Conservation (phyloP, 768 basidiomycete genomes). For the Scleroderma citrinum region DNA sequence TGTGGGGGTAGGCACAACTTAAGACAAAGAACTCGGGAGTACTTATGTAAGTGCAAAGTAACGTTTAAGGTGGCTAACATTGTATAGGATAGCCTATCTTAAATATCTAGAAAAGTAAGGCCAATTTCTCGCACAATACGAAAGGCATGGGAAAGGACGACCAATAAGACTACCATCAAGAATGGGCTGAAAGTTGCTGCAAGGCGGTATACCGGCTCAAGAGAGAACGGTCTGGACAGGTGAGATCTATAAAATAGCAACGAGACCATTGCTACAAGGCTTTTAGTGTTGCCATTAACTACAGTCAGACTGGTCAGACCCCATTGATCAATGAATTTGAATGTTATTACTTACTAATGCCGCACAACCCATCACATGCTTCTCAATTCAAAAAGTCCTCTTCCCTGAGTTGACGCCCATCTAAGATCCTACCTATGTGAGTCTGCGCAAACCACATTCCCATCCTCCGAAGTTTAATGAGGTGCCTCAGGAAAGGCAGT, state of each 20-base stretch:
- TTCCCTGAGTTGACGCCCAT: too few relatives aligned
- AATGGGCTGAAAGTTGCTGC: slow-evolving; percentile 84
- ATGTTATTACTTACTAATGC: too few relatives aligned
- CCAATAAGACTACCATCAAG: slow-evolving; percentile 69
- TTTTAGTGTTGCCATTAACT: too few relatives aligned
- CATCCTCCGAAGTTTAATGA: too few relatives aligned
- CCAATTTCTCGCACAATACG: slow-evolving; percentile 2
- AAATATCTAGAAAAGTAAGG: slow-evolving; percentile 53
- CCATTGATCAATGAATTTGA: too few relatives aligned
- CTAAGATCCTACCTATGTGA: too few relatives aligned
- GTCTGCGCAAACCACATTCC: too few relatives aligned
- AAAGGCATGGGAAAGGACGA: slow-evolving; percentile 26
- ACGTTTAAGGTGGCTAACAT: slow-evolving; percentile 65
- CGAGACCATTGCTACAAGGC: too few relatives aligned
- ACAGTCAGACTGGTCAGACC: too few relatives aligned
- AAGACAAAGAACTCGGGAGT: slow-evolving; percentile 76
- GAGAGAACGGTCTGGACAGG: slow-evolving; percentile 65
- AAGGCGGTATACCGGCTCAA: slow-evolving; percentile 85
- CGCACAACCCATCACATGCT: too few relatives aligned
- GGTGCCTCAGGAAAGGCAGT: too few relatives aligned
- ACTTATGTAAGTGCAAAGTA: slow-evolving; percentile 55
- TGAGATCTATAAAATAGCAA: slow-evolving; percentile 1
- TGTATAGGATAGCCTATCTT: slow-evolving; percentile 76
- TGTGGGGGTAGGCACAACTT: slow-evolving; percentile 68
- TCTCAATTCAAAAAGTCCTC: too few relatives aligned